Evolutionary conservation across 495 filamentous ascomycete species (phyloP), one percentile per base, ranked within the genome.

Genomic region (Delitschia confertaspora): DNA sequence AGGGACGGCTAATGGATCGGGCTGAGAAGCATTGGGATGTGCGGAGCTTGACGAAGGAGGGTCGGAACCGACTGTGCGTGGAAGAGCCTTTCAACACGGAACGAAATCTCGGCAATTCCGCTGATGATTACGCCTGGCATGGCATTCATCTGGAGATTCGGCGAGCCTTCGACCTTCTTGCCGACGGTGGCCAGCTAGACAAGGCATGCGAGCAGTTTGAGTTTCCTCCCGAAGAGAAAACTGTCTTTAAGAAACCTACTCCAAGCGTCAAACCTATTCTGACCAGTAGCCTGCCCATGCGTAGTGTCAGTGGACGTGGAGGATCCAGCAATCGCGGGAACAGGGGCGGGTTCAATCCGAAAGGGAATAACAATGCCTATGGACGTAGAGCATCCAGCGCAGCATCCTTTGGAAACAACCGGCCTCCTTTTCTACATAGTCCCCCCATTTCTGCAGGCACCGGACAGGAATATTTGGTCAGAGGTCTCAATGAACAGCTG

Each of bases 101-200:
- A n/a, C 74, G 93, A n/a, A 98, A 98, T 61, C 70, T 98, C 36
- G 91, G 88, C 0, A 96, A 96, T 55, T 95, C 91, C 16, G 91
- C 91, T 6, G 91, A 98, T 56, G 88, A 93, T 59, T 88, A 79
- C 2, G 91, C 91, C 1, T 93, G 93, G 58, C 73, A 82, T 36
- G 91, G 91, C 2, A 72, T 98, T 14, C 93, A 96, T 64, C 60
- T 84, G 35, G 91, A 98, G 62, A 63, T 98, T 31, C 77, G 93
- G 53, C 74, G 84, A 54, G 93, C 91, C 1, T 95, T 93, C 62
- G 79, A 84, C 44, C 65, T 83, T 33, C 71, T 93, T 14, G 72
- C 83, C 3, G 71, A 86, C 20, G 62, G 51, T 27, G 83, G 72
- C 7, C 80, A 88, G 53, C 68, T 96, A 24, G 76, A 74, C 3